Evolutionary conservation across 768 basidiomycete species (phyloP).

Genomic region (Pisolithus marmoratus): DNA sequence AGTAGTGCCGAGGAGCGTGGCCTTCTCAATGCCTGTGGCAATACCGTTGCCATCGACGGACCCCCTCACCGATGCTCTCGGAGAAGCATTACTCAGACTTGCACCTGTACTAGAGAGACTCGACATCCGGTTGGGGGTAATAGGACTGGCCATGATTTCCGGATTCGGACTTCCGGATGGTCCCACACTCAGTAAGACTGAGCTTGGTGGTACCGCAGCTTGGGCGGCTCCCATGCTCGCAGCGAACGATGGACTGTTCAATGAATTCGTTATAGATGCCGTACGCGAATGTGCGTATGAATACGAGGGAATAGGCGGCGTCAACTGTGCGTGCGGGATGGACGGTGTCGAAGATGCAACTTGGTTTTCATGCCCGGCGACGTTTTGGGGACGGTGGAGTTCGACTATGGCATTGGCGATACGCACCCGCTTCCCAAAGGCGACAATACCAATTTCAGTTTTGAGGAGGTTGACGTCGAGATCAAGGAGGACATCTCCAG

Average conservation of each 20-base stretch:
- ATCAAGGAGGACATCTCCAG: constrained; percentile 93
- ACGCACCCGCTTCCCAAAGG: constrained; percentile 91
- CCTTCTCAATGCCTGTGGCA: constrained; percentile 16
- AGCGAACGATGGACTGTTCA: constrained; percentile 34
- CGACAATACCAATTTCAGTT: constrained; percentile 85
- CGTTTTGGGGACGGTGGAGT: constrained; percentile 66
- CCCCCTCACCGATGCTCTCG: constrained; percentile 1
- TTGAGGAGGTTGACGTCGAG: constrained; percentile 90
- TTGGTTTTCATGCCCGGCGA: constrained; percentile 43
- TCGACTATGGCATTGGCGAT: constrained; percentile 92
- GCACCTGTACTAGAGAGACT: constrained; percentile 22
- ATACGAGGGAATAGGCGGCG: constrained; percentile 26
- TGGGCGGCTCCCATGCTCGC: constrained; percentile 26
- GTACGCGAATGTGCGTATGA: constrained; percentile 28
- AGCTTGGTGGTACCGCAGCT: constrained; percentile 11
- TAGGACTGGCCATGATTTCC: constrained; percentile 13
- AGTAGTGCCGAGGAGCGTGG: constrained; percentile 12
- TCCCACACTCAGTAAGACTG: constrained; percentile 17
- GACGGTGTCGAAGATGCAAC: constrained; percentile 27
- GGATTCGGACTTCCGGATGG: constrained; percentile 29
- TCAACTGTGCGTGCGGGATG: constrained; percentile 27
- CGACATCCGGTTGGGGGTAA: constrained; percentile 20
- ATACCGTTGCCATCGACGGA: constrained; percentile 16
- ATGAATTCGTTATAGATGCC: constrained; percentile 40
- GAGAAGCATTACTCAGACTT: constrained; percentile 18